These are phyloP conservation scores for Claviceps africana DNA, from an alignment of 2,329 filamentous ascomycete genomes.

Conservation along the genomic window DNA sequence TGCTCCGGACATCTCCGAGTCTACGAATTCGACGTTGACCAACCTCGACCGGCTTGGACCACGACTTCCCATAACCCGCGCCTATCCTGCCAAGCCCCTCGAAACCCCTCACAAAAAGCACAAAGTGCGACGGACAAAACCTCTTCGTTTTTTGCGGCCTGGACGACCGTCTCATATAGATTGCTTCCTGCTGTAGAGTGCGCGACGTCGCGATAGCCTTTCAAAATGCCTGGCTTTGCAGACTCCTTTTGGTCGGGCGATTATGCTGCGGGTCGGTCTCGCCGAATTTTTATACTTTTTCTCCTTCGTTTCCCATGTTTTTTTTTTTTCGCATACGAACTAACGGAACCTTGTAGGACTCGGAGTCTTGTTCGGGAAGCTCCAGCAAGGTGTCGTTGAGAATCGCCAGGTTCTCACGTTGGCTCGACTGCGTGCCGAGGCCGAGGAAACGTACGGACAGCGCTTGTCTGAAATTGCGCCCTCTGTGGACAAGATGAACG, in stretches of 20 bases:
- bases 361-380: constrained; percentile 87
- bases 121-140: neutral
- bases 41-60: neutral
- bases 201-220: constrained; percentile 7
- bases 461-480: constrained; percentile 70
- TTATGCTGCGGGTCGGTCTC: constrained; percentile 70
- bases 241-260: constrained; percentile 97
- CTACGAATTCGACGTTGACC: neutral
- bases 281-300: neutral
- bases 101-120: neutral
- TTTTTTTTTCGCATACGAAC: neutral
- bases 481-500: constrained; percentile 64
- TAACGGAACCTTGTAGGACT: constrained; percentile 40
- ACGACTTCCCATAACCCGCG: neutral
- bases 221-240: constrained; percentile 71
- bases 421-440: constrained; percentile 86
- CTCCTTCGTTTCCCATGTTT: neutral
- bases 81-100: neutral
- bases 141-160: neutral
- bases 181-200: neutral
- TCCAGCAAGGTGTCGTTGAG: constrained; percentile 90
- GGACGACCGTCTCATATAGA: neutral
- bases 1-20: neutral
- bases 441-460: constrained; percentile 78
- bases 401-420: constrained; percentile 89